phyloP scores from a whole-genome alignment of 495 filamentous ascomycete genomes.

The Annulohypoxylon bovei region DNA sequence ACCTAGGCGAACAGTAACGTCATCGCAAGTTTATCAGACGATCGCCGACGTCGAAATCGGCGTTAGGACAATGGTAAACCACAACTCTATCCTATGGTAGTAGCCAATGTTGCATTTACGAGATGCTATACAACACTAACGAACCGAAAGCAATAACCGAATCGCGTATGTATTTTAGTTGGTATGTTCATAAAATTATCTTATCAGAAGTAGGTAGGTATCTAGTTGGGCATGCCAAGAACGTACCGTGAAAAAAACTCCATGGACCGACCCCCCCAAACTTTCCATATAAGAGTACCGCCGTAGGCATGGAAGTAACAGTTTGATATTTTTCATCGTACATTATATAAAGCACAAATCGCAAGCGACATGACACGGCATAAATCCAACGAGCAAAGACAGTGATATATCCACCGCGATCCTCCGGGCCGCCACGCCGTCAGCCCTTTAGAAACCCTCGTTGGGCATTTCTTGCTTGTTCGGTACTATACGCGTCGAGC shows the following conservation, averaged over 20 bases:
- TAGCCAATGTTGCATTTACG: not conserved
- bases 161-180: not conserved
- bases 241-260: not conserved
- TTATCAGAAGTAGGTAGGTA: too few relatives aligned
- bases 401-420: not conserved
- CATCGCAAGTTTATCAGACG: conserved; percentile 1
- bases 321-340: conserved; percentile 1
- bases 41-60: conserved; percentile 1
- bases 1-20: not conserved
- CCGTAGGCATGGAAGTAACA: not conserved
- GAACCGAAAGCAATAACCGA: not conserved
- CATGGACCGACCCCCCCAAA: too few relatives aligned
- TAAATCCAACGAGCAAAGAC: not conserved
- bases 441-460: conserved; percentile 69
- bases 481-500: conserved; percentile 75
- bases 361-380: not conserved
- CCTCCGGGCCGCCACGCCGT: not conserved
- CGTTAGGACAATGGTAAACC: not conserved
- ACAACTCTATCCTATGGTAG: not conserved
- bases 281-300: not conserved
- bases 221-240: not conserved
- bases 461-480: conserved; percentile 73
- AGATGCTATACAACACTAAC: too few relatives aligned
- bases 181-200: not conserved
- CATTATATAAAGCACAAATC: not conserved